phyloP scores from a whole-genome alignment of 2,329 filamentous ascomycete genomes.

The Berkeleyomyces rouxiae region DNA sequence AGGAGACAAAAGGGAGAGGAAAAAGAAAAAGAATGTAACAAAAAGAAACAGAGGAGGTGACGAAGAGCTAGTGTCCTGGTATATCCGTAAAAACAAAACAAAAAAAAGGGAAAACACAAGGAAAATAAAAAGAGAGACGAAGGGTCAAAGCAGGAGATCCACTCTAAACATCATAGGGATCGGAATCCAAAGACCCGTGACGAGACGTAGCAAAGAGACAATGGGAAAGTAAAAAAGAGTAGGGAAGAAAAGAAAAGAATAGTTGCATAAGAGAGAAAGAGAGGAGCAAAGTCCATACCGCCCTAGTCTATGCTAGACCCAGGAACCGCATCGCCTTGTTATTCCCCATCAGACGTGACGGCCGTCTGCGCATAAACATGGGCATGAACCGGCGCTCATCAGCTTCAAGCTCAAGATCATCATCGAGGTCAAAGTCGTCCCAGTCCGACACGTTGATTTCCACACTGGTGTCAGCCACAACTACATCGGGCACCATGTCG shows the following conservation, averaged over 20 bases:
- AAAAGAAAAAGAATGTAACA: not conserved
- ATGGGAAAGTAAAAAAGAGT: slow-evolving; percentile 2
- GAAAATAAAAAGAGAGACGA: not conserved
- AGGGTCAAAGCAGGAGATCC: not conserved
- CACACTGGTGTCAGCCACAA: not conserved
- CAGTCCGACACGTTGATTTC: slow-evolving; percentile 12
- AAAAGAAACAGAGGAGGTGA: not conserved
- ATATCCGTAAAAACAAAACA: not conserved
- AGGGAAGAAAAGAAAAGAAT: not conserved
- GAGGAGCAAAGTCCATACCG: not conserved
- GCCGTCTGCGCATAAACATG: slow-evolving; percentile 25
- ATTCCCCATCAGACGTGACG: slow-evolving; percentile 26
- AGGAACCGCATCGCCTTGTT: slow-evolving; percentile 39
- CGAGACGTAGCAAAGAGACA: slow-evolving; percentile 1
- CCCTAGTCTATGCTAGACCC: slow-evolving; percentile 25
- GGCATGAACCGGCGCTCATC: slow-evolving; percentile 38
- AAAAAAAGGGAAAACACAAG: not conserved
- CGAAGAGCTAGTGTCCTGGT: not conserved
- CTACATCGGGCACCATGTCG: not conserved
- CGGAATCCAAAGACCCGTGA: not conserved
- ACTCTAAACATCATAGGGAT: slow-evolving; percentile 5
- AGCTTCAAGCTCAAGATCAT: slow-evolving; percentile 20
- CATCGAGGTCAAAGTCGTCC: slow-evolving; percentile 8
- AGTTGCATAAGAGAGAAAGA: not conserved
- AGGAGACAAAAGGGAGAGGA: not conserved